Percentiles rank a stretch among this genome's conserved stretches.
phyloP scores from a whole-genome alignment of 352 stramenopile genomes.

The Phytopythium montanum region DNA sequence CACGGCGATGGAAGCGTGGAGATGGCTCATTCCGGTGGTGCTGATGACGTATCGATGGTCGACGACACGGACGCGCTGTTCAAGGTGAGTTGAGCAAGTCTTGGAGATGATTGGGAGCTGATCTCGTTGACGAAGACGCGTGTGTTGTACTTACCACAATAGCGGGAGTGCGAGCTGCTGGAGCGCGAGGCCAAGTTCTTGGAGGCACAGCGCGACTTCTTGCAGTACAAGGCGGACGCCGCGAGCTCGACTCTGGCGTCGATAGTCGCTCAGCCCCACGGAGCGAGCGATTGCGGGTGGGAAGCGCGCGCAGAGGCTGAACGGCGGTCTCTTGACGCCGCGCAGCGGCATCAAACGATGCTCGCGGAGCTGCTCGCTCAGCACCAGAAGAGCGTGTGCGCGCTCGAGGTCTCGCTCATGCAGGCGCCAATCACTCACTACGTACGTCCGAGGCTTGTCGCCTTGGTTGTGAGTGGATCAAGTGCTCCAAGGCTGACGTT shows the following conservation, averaged over 20 bases:
- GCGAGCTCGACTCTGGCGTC: neutral
- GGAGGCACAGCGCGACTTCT: constrained; percentile 51
- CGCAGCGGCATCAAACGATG: constrained; percentile 23
- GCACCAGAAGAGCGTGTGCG: constrained; percentile 40
- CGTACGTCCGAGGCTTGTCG: constrained; percentile 27
- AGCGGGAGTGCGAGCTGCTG: constrained; percentile 36
- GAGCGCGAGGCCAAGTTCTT: constrained; percentile 46
- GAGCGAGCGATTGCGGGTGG: neutral
- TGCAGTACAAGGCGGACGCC: constrained; percentile 39
- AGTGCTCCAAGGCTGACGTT: neutral
- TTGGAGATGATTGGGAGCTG: neutral
- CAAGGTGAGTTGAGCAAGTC: neutral
- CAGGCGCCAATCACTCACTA: constrained; percentile 54
- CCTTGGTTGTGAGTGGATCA: neutral
- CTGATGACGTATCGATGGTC: neutral
- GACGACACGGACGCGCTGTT: neutral
- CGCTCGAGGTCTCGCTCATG: constrained; percentile 33
- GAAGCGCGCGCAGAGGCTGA: constrained; percentile 16
- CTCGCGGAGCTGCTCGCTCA: constrained; percentile 28
- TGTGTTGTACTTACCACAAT: neutral
- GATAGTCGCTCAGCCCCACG: neutral
- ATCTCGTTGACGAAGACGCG: neutral
- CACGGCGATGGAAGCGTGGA: neutral
- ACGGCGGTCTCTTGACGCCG: constrained; percentile 22
- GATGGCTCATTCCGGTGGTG: neutral